Percentiles rank a stretch among this genome's conserved stretches.
phyloP scores from a whole-genome alignment of 305 asterid species.

The Fraxinus nigra region DNA sequence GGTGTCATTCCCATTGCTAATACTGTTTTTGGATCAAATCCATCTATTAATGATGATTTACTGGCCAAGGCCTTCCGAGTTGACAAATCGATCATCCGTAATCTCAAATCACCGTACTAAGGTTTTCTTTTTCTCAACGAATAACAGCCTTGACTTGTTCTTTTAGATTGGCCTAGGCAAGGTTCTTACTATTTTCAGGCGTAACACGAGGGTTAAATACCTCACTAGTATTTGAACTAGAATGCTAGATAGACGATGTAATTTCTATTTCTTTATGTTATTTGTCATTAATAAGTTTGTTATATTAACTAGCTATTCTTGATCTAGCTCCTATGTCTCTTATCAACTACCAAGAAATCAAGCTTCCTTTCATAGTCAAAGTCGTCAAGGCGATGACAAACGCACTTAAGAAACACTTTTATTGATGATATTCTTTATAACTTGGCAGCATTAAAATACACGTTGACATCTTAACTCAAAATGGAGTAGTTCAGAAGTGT shows the following conservation, averaged over 20 bases:
- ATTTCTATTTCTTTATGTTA: neutral
- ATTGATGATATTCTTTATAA: too few relatives aligned
- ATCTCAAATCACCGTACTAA: conserved; percentile 31
- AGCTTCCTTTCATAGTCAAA: too few relatives aligned
- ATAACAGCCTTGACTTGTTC: neutral
- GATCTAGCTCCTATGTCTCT: too few relatives aligned
- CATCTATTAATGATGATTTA: conserved; percentile 26
- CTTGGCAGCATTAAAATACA: too few relatives aligned
- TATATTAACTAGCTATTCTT: neutral
- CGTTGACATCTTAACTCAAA: too few relatives aligned
- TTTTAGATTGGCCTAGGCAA: neutral
- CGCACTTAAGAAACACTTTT: too few relatives aligned
- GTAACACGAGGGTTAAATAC: neutral
- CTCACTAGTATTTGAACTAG: neutral
- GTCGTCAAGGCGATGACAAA: too few relatives aligned
- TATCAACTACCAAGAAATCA: too few relatives aligned
- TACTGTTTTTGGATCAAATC: conserved; percentile 42
- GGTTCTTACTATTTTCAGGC: neutral
- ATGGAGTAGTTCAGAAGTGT: too few relatives aligned
- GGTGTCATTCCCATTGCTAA: conserved; percentile 44
- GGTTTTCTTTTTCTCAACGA: neutral
- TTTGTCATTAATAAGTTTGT: neutral
- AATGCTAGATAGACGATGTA: too few relatives aligned
- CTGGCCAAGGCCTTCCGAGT: conserved; percentile 39
- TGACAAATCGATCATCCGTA: conserved; percentile 10